These are phyloP conservation scores for Tolypocladium tropicale DNA, from an alignment of 2,329 filamentous ascomycete genomes.

Conservation along the genomic window DNA sequence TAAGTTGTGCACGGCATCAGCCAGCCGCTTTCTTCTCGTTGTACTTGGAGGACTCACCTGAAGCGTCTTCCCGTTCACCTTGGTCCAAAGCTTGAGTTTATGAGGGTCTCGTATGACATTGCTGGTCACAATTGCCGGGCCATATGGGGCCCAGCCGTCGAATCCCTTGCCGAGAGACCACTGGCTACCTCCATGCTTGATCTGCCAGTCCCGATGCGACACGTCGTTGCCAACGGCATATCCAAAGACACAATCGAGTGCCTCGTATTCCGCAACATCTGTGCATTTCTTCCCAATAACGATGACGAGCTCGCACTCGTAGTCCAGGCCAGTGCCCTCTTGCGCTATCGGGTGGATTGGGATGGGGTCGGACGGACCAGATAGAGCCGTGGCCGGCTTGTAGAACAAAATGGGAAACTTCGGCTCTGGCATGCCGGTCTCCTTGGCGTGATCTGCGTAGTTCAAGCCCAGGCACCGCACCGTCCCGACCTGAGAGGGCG, in stretches of 20 bases:
- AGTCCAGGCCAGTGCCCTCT: constrained; percentile 57
- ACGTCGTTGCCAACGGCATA: constrained; percentile 71
- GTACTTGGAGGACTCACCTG: constrained; percentile 28
- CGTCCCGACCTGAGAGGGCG: constrained; percentile 51
- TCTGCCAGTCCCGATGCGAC: constrained; percentile 70
- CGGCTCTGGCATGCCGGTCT: constrained; percentile 59
- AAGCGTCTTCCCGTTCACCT: constrained; percentile 46
- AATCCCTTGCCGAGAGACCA: constrained; percentile 67
- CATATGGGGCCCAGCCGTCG: constrained; percentile 65
- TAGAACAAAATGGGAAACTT: constrained; percentile 64
- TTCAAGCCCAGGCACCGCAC: constrained; percentile 63
- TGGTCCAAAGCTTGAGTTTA: constrained; percentile 43
- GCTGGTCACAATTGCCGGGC: constrained; percentile 57
- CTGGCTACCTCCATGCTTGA: constrained; percentile 56
- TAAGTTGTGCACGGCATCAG: constrained; percentile 14
- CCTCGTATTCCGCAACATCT: constrained; percentile 54
- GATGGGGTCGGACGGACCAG: constrained; percentile 55
- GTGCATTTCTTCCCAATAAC: constrained; percentile 59
- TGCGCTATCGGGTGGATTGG: constrained; percentile 58
- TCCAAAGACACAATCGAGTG: constrained; percentile 63
- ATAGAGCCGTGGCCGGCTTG: constrained; percentile 50
- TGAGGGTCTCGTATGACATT: constrained; percentile 47
- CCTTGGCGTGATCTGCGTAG: constrained; percentile 61
- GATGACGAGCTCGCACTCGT: constrained; percentile 69
- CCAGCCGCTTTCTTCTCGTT: neutral